Base-by-base conservation (phyloP, 2,329 filamentous ascomycete species). In the Exophiala xenobiotica region DNA sequence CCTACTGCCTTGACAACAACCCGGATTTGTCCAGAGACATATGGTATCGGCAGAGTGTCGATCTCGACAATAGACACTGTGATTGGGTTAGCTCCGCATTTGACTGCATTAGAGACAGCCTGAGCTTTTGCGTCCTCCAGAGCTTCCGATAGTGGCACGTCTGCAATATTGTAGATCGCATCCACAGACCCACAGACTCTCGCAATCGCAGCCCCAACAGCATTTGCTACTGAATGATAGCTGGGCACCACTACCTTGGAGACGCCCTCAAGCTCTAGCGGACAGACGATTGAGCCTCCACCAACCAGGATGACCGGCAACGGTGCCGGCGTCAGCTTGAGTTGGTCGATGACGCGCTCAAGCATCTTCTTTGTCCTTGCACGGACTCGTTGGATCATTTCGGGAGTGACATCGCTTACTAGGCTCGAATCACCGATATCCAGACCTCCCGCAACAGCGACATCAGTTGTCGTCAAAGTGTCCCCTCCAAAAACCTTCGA, bases 291-390 rank as follows among this genome's bases (percentile, higher is more conserved):
- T 0, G 78, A 75, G 2, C 80, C 80, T 6, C 80, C 80, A 1
- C 80, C 80, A 0, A 82, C 80, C 0, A 83, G 70, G 1, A 83
- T 68, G 0, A 81, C 73, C 18, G 73, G 74, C 0, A 80, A 37
- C 27, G 52, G 52, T 0, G 74, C 74, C 2, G 78, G 72, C 3
- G 77, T 80, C 0, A 79, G 75, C 60, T 81, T 83, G 68, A 82
- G 79, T 37, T 73, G 68, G 46, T 82, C 80, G 16, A 83, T 73
- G 0, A 77, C 72, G 7, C 66, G 62, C 60, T 81, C 78, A 0
- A 83, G 64, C 53, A 77, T 71, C 5, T 58, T 67, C 50, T 73
- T 73, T 12, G 79, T 74, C 46, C 69, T 67, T 4, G 44, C 54
- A 3, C 57, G 61, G 23, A 64, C 65, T 6, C 67, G 67, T 46